A percentile compares a stretch with the other conserved stretches of the same genome.
These are phyloP conservation scores for Lasiodiplodia theobromae DNA, from an alignment of 2,329 filamentous ascomycete genomes.

Conservation along the genomic window DNA sequence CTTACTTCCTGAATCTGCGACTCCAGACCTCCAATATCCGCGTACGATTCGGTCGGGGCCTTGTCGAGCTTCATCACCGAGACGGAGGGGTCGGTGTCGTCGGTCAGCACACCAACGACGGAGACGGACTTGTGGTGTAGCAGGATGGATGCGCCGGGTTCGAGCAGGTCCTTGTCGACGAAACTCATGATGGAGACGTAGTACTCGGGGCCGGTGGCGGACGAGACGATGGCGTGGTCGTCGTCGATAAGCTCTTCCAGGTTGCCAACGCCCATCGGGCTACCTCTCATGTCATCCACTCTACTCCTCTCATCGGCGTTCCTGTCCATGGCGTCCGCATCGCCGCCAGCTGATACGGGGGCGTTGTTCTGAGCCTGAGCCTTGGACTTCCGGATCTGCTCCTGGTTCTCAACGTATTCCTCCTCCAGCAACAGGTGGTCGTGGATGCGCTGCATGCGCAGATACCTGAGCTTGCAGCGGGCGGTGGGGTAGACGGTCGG, in stretches of 20 bases:
- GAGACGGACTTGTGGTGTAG: constrained; percentile 98
- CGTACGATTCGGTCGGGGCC: constrained; percentile 96
- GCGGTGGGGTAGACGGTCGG: constrained; percentile 94
- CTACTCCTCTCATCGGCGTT: constrained; percentile 93
- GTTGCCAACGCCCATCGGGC: constrained; percentile 97
- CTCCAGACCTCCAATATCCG: constrained; percentile 96
- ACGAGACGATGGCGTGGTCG: constrained; percentile 97
- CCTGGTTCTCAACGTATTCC: constrained; percentile 99
- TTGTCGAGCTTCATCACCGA: constrained; percentile 99
- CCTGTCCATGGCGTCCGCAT: constrained; percentile 80
- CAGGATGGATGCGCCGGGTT: constrained; percentile 93
- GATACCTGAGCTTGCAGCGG: constrained; percentile 94
- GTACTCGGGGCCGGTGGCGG: constrained; percentile 96
- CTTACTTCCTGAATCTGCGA: constrained; percentile 96
- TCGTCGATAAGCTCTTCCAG: constrained; percentile 99
- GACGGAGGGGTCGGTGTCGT: constrained; percentile 93
- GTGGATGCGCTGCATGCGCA: constrained; percentile 98
- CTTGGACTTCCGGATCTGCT: constrained; percentile 92
- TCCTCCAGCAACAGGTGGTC: constrained; percentile 96
- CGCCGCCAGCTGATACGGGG: constrained; percentile 64
- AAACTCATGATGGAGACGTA: constrained; percentile 99
- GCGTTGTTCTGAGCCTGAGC: constrained; percentile 69
- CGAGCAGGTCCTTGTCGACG: constrained; percentile 96
- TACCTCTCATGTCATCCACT: constrained; percentile 98
- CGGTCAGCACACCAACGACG: constrained; percentile 94